Evolutionary conservation across 2,329 filamentous ascomycete species (phyloP).

Genomic region (Claviceps pusilla): DNA sequence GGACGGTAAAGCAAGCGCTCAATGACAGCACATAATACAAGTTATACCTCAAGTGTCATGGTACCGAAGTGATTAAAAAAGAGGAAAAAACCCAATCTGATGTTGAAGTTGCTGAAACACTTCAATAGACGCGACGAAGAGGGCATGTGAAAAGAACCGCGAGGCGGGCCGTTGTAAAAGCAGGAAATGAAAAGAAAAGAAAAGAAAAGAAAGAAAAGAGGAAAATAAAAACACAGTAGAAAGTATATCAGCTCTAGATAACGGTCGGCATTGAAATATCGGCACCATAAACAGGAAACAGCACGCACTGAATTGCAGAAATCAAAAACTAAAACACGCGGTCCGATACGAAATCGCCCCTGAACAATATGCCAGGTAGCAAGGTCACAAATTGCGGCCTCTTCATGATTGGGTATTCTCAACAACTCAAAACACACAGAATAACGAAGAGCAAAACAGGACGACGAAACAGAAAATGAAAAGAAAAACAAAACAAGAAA

Average conservation of each 20-base stretch:
- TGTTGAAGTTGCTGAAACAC: neutral
- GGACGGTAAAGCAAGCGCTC: neutral
- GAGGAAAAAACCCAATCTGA: neutral
- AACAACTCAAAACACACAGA: neutral
- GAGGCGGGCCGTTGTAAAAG: neutral
- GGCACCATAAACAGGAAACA: neutral
- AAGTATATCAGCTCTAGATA: neutral
- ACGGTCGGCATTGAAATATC: neutral
- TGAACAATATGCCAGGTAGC: neutral
- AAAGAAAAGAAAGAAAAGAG: neutral
- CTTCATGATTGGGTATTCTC: constrained; percentile 1
- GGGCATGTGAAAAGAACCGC: neutral
- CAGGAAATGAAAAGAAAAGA: no score
- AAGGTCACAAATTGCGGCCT: neutral
- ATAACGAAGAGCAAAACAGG: neutral
- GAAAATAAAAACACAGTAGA: neutral
- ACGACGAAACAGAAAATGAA: neutral
- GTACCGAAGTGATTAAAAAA: neutral
- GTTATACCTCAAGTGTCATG: neutral
- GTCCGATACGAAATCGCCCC: neutral
- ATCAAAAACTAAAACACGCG: neutral
- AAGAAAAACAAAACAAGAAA: neutral
- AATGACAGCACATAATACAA: neutral
- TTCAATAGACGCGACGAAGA: neutral
- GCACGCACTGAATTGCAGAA: neutral